Evolutionary conservation across 139 green algal genomes (phyloP), one percentile per base, ranked within the genome.

Genomic region (Raphidocelis subcapitata): DNA sequence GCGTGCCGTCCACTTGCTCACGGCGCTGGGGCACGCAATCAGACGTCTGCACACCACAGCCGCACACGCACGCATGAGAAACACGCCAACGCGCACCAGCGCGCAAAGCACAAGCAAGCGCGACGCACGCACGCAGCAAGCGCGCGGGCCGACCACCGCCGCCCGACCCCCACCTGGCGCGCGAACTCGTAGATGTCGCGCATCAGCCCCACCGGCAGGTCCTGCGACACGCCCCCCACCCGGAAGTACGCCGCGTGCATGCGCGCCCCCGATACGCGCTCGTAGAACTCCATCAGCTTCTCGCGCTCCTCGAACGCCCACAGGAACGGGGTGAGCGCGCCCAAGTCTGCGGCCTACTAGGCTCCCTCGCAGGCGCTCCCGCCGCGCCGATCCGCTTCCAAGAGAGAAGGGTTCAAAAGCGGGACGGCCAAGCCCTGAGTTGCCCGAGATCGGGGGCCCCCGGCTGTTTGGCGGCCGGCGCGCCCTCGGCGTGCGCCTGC

Each of bases 241-340:
- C 41, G 83, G 73, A 96, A 82, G 79, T 97, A 97, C 41, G 87
- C 89, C 3, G 90, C 87, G 70, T 96, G 91, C 87, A 95, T 93
- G 66, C 90, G 84, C 23, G 90, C 88, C 44, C 89, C 87, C 29
- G 76, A 87, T 16, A 94, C 91, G 35, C 91, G 81, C 84, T 94
- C 91, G 61, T 95, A 95, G 59, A 96, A 96, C 73, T 95, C 91
- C 74, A 95, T 90, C 20, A 95, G 72, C 77, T 96, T 95, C 82
- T 96, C 91, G 20, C 91, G 85, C 75, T 95, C 90, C 79, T 96
- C 90, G 71, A 95, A 96, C 20, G 80, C 88, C 90, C 90, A 96
- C 62, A 96, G 67, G 78, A 95, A 93, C 24, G 91, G 91, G 8
- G 91, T 96, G 15, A 95, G 77, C 8, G 90, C 90, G 3, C 91